These are phyloP conservation scores for Rutstroemia sp. DNA, from an alignment of 2,329 filamentous ascomycete genomes.

Conservation along the genomic window DNA sequence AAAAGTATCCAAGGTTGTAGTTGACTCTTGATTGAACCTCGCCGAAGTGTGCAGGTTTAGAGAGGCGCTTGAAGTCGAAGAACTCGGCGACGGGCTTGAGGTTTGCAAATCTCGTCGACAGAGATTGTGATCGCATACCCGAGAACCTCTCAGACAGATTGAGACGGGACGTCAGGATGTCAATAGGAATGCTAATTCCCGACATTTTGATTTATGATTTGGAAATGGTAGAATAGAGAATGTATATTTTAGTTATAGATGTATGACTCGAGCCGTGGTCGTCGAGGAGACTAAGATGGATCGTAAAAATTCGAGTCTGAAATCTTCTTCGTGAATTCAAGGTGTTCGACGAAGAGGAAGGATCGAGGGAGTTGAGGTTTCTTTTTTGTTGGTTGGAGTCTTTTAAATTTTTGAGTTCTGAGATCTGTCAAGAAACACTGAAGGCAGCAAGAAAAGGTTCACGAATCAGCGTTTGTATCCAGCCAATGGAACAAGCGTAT, in stretches of 20 bases:
- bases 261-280: no score
- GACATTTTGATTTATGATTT: conserved; percentile 51
- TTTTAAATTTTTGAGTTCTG: conserved; percentile 1
- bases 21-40: conserved; percentile 90
- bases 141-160: conserved; percentile 82
- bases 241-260: not conserved
- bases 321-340: not conserved
- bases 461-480: conserved; percentile 14
- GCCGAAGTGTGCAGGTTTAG: conserved; percentile 85
- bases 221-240: not conserved
- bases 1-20: conserved; percentile 96
- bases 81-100: conserved; percentile 88
- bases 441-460: conserved; percentile 4
- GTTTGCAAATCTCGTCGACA: conserved; percentile 83
- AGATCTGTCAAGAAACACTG: conserved; percentile 20
- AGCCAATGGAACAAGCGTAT: no score
- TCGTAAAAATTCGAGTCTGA: not conserved
- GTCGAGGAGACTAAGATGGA: no score
- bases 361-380: not conserved
- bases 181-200: conserved; percentile 86
- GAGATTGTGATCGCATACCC: conserved; percentile 68
- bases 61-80: conserved; percentile 89
- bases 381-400: not conserved
- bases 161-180: conserved; percentile 83
- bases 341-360: not conserved